A percentile compares a stretch with the other conserved stretches of the same genome.
These are phyloP conservation scores for Podospora pseudocomata DNA, from an alignment of 495 filamentous ascomycete genomes.

Conservation along the genomic window DNA sequence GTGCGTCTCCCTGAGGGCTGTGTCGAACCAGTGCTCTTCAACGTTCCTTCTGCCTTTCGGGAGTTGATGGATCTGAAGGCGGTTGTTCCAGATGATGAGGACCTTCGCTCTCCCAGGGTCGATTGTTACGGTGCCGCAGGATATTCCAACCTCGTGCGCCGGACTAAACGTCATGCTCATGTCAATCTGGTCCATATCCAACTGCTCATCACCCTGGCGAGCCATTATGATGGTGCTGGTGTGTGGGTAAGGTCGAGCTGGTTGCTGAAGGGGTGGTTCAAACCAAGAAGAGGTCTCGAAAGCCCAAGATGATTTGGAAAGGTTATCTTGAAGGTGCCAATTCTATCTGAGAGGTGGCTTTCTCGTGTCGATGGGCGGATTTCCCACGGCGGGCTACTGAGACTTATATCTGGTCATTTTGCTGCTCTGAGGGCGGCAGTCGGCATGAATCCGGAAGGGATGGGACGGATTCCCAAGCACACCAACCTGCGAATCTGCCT, in stretches of 20 bases:
- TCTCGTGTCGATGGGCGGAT: not conserved
- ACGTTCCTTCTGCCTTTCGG: conserved; percentile 48
- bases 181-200: conserved; percentile 26
- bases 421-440: not conserved
- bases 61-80: conserved; percentile 42
- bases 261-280: not conserved
- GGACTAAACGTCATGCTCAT: conserved; percentile 31
- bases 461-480: not conserved
- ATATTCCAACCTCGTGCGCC: conserved; percentile 40
- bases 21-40: conserved; percentile 38
- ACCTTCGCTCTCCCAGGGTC: conserved; percentile 36
- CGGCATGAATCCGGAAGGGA: not conserved
- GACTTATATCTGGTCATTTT: not conserved
- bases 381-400: not conserved
- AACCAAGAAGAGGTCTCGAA: not conserved
- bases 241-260: not conserved
- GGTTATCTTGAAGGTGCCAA: not conserved
- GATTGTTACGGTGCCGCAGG: conserved; percentile 46
- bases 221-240: not conserved
- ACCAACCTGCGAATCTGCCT: not conserved
- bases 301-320: not conserved
- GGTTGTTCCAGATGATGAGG: conserved; percentile 42
- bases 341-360: not conserved
- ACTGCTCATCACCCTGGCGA: not conserved
- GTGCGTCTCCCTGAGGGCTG: conserved; percentile 44